These are phyloP conservation scores for Medicago lupulina DNA, from an alignment of 306 rosid species.

Conservation along the genomic window DNA sequence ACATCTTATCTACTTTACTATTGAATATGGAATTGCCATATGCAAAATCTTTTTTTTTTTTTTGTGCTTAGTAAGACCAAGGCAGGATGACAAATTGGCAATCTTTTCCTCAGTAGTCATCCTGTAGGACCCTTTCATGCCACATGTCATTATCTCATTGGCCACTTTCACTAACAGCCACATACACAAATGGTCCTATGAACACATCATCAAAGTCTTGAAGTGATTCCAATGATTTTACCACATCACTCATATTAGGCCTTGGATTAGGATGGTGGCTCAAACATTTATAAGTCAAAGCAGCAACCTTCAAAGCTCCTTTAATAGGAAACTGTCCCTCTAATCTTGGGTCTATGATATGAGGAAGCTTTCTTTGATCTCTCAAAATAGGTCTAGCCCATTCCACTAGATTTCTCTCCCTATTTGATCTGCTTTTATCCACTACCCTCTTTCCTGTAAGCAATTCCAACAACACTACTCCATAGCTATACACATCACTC, in stretches of 20 bases:
- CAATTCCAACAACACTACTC: constrained; percentile 82
- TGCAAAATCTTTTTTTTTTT: background rate
- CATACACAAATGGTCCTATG: constrained; percentile 74
- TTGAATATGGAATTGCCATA: constrained; percentile 17
- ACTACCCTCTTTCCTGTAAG: constrained; percentile 75
- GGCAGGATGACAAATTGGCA: background rate
- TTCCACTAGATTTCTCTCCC: constrained; percentile 66
- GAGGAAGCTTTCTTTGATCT: constrained; percentile 54
- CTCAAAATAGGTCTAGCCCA: constrained; percentile 80
- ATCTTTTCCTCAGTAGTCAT: background rate
- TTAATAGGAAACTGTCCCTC: constrained; percentile 69
- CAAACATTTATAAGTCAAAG: constrained; percentile 70
- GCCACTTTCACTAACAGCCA: constrained; percentile 54
- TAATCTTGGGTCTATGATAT: constrained; percentile 60
- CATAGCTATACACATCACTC: constrained; percentile 88
- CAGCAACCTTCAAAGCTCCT: constrained; percentile 65
- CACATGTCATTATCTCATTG: constrained; percentile 15
- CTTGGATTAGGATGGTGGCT: constrained; percentile 66
- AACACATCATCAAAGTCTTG: constrained; percentile 60
- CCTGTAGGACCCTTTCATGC: background rate
- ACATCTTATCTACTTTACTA: constrained; percentile 21
- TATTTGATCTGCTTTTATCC: constrained; percentile 50
- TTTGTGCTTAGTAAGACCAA: constrained; percentile 15
- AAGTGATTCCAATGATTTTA: constrained; percentile 60
- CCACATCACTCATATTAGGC: constrained; percentile 71